phyloP scores from a whole-genome alignment of 306 rosid genomes.

The Cicer judaicum region DNA sequence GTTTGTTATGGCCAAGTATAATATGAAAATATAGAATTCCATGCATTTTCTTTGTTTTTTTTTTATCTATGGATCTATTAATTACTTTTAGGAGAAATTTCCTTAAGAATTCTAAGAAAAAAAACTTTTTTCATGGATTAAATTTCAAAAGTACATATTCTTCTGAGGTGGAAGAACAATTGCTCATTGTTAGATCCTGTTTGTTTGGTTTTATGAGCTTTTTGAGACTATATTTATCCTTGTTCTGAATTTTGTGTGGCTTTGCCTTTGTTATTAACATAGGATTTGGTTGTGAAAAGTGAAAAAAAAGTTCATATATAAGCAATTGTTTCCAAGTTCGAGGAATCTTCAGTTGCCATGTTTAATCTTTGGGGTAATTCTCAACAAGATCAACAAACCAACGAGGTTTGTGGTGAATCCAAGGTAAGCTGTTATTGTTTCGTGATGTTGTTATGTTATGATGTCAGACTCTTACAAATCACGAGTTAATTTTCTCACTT shows the following conservation, averaged over 20 bases:
- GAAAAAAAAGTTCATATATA: conserved; percentile 9
- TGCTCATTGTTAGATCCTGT: background rate
- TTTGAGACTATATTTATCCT: conserved; percentile 15
- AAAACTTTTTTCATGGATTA: background rate
- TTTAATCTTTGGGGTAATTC: conserved; percentile 49
- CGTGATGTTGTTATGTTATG: background rate
- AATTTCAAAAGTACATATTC: background rate
- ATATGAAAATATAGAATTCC: background rate
- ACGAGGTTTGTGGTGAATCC: conserved; percentile 45
- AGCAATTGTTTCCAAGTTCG: conserved; percentile 28
- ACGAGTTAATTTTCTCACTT: too few species aligned
- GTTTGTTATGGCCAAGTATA: background rate
- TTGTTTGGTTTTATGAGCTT: background rate
- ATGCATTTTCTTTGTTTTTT: conserved; percentile 9
- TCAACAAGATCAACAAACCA: conserved; percentile 43
- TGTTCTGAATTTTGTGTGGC: conserved; percentile 3
- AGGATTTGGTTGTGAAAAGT: conserved; percentile 31
- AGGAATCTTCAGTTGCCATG: conserved; percentile 44
- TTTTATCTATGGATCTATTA: conserved; percentile 35
- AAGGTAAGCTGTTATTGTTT: conserved; percentile 46
- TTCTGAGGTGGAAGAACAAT: background rate
- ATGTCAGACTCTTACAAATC: too few species aligned
- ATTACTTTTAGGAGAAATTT: background rate
- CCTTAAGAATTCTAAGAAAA: background rate
- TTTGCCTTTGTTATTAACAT: conserved; percentile 22